Evolutionary conservation across 1,139 yeast genomes (phyloP), one percentile per base, ranked within the genome.

Genomic region (Diutina rugosa): DNA sequence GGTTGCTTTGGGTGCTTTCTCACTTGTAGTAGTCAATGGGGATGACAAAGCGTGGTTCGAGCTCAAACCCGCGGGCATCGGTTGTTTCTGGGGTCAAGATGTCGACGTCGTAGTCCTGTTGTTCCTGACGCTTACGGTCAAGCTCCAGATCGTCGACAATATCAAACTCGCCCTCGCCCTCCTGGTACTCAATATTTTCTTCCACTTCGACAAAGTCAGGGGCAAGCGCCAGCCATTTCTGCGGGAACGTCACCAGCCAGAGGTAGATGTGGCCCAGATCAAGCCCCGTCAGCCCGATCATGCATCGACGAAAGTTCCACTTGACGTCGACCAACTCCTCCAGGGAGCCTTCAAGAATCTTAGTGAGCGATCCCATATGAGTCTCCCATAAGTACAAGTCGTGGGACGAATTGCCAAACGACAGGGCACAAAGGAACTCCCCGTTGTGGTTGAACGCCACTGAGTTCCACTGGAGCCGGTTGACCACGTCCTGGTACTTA

Each of bases 151-250:
- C 87, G 59, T 84, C 91, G 5, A 82, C 79, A 45, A 88, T 79
- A 67, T 91, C 99, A 68, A 91, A 91, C 68, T 91, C 99, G 67
- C 90, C 96, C 67, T 91, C 99, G 58, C 80, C 79, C 65, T 91
- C 99, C 60, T 83, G 82, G 68, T 91, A 91, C 59, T 88, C 90
- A 14, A 90, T 85, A 64, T 90, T 91, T 64, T 91, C 97, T 66
- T 91, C 97, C 51, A 91, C 84, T 67, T 91, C 98, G 56, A 87
- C 96, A 67, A 93, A 91, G 68, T 93, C 99, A 0, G 98, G 98
- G 0, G 98, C 98, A 62, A 91, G 74, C 0, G 97, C 96, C 68
- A 96, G 87, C 99, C 99, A 91, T 69, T 89, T 87, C 64, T 90
- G 97, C 0, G 96, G 95, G 47, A 88, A 82, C 53, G 81, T 81